phyloP scores from a whole-genome alignment of 2,329 filamentous ascomycete species.

The Mariannaea sp. region DNA sequence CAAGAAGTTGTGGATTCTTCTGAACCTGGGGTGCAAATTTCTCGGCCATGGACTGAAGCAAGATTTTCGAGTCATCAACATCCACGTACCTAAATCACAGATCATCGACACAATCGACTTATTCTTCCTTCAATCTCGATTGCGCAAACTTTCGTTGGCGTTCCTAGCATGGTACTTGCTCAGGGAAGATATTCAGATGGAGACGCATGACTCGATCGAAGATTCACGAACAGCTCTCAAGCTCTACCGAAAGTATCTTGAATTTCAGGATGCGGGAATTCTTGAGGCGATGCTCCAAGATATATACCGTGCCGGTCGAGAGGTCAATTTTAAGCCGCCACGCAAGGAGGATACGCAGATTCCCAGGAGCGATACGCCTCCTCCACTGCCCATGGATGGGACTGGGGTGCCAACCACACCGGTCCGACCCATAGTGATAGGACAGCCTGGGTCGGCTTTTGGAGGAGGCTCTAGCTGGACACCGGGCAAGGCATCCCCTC shows the following conservation, averaged over 20 bases:
- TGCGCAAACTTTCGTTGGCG: conserved; percentile 86
- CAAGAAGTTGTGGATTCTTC: conserved; percentile 96
- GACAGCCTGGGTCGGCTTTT: conserved; percentile 45
- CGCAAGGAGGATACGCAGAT: conserved; percentile 52
- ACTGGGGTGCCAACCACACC: conserved; percentile 53
- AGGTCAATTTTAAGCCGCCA: conserved; percentile 57
- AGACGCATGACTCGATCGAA: conserved; percentile 93
- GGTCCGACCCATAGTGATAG: conserved; percentile 43
- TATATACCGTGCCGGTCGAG: conserved; percentile 67
- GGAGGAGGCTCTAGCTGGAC: conserved; percentile 50
- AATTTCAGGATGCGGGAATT: conserved; percentile 85
- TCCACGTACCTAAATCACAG: conserved; percentile 87
- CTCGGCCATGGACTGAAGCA: conserved; percentile 92
- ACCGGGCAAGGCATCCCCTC: conserved; percentile 51
- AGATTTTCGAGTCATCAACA: conserved; percentile 98
- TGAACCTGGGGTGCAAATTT: conserved; percentile 93
- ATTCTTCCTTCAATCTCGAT: conserved; percentile 80
- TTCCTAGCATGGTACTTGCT: conserved; percentile 92
- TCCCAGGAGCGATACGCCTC: conserved; percentile 59
- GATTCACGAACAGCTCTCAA: conserved; percentile 90
- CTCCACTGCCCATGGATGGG: conserved; percentile 51
- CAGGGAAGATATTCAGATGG: conserved; percentile 90
- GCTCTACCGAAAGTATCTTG: conserved; percentile 85
- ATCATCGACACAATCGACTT: conserved; percentile 93
- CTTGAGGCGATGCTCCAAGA: conserved; percentile 83